Conservation (phyloP, 1,284 basidiomycete genomes). For the Fomes fomentarius region DNA sequence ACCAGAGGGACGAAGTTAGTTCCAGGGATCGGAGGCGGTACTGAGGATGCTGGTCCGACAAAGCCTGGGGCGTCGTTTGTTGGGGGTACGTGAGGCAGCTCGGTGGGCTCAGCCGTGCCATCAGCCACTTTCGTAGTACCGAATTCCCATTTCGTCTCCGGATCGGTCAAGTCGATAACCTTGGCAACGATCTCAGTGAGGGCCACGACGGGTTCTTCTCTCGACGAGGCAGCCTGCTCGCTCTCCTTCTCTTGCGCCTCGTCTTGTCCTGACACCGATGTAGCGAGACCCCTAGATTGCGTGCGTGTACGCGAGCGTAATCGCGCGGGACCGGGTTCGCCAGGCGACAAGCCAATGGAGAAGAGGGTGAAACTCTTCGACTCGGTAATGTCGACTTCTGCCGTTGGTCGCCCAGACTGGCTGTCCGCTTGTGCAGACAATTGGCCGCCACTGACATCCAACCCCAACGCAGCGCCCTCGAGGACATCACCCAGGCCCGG, state of each 20-base stretch:
- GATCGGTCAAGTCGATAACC: slow-evolving; percentile 42
- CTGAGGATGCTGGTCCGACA: not conserved
- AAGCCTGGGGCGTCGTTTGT: not conserved
- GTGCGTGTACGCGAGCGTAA: slow-evolving; percentile 40
- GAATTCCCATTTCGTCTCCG: slow-evolving; percentile 56
- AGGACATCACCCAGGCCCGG: slow-evolving; percentile 7
- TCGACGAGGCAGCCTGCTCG: not conserved
- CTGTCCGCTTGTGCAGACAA: not conserved
- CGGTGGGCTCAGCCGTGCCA: slow-evolving; percentile 7
- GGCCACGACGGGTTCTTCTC: slow-evolving; percentile 7
- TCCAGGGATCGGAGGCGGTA: slow-evolving; percentile 7
- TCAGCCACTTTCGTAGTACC: slow-evolving; percentile 46
- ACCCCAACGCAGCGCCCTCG: slow-evolving; percentile 15
- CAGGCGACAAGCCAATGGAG: slow-evolving; percentile 48
- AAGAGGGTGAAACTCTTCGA: slow-evolving; percentile 42
- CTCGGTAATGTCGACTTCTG: slow-evolving; percentile 21
- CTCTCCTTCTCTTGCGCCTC: slow-evolving; percentile 6
- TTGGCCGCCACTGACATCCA: slow-evolving; percentile 13
- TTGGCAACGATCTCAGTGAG: slow-evolving; percentile 23
- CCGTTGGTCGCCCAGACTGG: not conserved
- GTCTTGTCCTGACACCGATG: not conserved
- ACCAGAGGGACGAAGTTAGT: slow-evolving; percentile 12
- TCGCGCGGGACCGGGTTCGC: slow-evolving; percentile 43
- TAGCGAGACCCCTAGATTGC: slow-evolving; percentile 28
- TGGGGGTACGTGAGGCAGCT: not conserved